A percentile compares a stretch with the other conserved stretches of the same genome.
Conservation (phyloP, 306 rosid species). For the Cicer arietinum region DNA sequence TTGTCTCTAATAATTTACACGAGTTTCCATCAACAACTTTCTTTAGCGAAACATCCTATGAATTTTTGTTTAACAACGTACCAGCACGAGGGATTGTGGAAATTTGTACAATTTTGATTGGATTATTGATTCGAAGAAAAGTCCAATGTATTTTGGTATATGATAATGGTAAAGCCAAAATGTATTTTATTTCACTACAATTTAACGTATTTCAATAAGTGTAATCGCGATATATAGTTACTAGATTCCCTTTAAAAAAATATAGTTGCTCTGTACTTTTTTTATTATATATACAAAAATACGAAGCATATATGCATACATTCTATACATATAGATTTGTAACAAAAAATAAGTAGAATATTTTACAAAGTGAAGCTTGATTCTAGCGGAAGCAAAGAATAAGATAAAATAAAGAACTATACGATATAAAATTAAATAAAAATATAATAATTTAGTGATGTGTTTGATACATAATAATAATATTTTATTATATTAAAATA, state of each 20-base stretch:
- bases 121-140: conserved; percentile 6
- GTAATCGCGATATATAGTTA: too few species aligned
- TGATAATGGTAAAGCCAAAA: not conserved
- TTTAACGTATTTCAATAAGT: not conserved
- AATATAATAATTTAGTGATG: too few species aligned
- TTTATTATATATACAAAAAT: not conserved
- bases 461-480: too few species aligned
- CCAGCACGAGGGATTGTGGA: not conserved
- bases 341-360: too few species aligned
- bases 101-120: not conserved
- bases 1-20: not conserved
- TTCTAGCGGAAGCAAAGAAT: too few species aligned
- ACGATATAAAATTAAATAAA: too few species aligned
- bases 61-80: conserved; percentile 6
- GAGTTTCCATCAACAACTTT: not conserved
- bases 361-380: too few species aligned
- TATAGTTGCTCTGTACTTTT: not conserved
- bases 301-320: too few species aligned
- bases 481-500: too few species aligned
- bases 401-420: too few species aligned
- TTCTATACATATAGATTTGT: too few species aligned
- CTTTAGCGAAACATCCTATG: not conserved
- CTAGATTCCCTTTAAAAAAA: not conserved
- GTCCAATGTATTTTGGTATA: not conserved
- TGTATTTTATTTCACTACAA: not conserved